These are phyloP conservation scores for Nannochloris sp. DNA, from an alignment of 139 green algal genomes.

Conservation along the genomic window DNA sequence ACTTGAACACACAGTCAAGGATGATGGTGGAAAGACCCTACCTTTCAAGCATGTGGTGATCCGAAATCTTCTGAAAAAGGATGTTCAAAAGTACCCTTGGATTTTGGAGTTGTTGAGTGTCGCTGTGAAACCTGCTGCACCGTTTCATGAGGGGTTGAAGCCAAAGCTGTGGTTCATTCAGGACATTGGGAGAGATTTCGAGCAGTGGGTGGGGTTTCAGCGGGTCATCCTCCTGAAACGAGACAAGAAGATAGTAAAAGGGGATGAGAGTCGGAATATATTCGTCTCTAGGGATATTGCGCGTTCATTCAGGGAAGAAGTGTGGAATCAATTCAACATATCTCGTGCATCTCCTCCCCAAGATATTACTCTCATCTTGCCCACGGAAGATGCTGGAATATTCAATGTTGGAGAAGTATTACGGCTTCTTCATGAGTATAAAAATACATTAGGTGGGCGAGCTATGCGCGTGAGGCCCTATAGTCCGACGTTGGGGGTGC, in stretches of 20 bases:
- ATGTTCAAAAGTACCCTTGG: conserved; percentile 34
- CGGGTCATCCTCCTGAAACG: conserved; percentile 31
- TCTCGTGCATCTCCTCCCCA: conserved; percentile 8
- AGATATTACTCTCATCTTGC: conserved; percentile 44
- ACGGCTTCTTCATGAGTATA: conserved; percentile 36
- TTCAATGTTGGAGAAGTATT: conserved; percentile 30
- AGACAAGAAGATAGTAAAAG: neutral
- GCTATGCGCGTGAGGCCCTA: conserved; percentile 36
- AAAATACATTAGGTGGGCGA: neutral
- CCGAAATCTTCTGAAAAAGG: conserved; percentile 23
- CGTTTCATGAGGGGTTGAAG: neutral
- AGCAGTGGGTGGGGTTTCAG: conserved; percentile 62
- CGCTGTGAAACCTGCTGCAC: neutral
- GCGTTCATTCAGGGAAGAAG: neutral
- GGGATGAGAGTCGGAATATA: neutral
- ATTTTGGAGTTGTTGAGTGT: conserved; percentile 43
- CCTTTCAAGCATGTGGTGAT: conserved; percentile 12
- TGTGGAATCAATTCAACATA: neutral
- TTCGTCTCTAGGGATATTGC: neutral
- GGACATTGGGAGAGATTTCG: conserved; percentile 7
- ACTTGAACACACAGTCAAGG: neutral
- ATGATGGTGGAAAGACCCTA: neutral
- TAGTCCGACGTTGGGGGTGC: conserved; percentile 31
- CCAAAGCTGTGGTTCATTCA: conserved; percentile 38
- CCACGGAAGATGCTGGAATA: conserved; percentile 4